A percentile compares a stretch with the other conserved stretches of the same genome.
phyloP scores from a whole-genome alignment of 371 early-diverging fungal species.

The Mortierella sp. region DNA sequence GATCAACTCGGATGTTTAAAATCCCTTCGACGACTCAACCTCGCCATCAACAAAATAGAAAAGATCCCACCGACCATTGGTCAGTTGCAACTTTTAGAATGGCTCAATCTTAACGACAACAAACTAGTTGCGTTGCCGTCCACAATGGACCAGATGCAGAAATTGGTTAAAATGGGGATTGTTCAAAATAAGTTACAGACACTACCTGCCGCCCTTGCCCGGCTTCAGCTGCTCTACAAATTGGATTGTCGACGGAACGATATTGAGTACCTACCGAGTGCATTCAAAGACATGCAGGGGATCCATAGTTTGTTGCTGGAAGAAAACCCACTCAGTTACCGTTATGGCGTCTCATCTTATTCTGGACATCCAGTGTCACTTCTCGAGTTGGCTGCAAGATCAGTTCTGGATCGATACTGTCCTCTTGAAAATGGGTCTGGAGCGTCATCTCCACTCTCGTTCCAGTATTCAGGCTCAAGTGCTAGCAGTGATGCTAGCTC shows the following conservation, averaged over 20 bases:
- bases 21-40: conserved; percentile 64
- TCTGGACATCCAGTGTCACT: conserved; percentile 28
- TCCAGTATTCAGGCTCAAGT: no score
- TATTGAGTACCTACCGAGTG: conserved; percentile 60
- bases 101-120: conserved; percentile 83
- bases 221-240: conserved; percentile 57
- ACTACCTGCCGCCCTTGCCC: conserved; percentile 61
- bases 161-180: conserved; percentile 74
- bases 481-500: no score
- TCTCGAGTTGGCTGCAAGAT: conserved; percentile 42
- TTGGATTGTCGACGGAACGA: conserved; percentile 65
- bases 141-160: conserved; percentile 60
- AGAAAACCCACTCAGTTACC: conserved; percentile 39
- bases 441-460: not conserved
- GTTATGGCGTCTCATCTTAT: conserved; percentile 29
- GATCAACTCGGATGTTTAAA: conserved; percentile 52
- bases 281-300: conserved; percentile 51
- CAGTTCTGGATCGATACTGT: conserved; percentile 30
- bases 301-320: conserved; percentile 45
- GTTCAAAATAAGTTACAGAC: conserved; percentile 69
- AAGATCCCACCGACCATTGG: conserved; percentile 68
- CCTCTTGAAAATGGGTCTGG: conserved; percentile 11
- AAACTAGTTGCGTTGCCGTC: conserved; percentile 61
- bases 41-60: conserved; percentile 69
- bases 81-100: conserved; percentile 61